Evolutionary conservation across 305 asterid species (phyloP), one percentile per base, ranked within the genome.

Genomic region (Solanum hybrid): DNA sequence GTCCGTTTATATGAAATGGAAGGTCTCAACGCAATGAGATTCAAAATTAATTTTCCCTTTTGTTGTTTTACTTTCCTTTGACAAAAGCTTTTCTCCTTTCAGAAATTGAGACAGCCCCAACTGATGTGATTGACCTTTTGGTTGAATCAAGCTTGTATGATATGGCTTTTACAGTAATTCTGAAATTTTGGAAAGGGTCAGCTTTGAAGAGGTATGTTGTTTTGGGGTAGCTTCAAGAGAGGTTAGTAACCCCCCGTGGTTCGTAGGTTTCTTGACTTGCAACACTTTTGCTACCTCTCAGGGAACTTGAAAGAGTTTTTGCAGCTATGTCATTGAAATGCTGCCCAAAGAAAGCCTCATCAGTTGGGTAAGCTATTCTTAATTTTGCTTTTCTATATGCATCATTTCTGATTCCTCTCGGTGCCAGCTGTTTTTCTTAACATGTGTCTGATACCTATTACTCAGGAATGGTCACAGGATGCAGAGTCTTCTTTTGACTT

Each of bases 281-380:
- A 79, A 88, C n/a, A 66, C 56, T 76, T 86, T 10, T 51, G 38
- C 5, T 87, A 46, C 91, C 56, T 88, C 29, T 87, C 95, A 97
- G 98, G 97, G 98, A 95, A 92, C 96, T 97, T 89, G 99, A 96
- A 92, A 94, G 97, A 92, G 95, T 95, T 87, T 96, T 97, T 93
- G 90, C 90, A 71, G 89, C 98, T 79, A 93, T 97, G 94, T 93
- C 99, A 85, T 73, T 96, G 92, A 96, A 96, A 94, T 97, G 99
- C 95, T 95, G 99, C 93, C 95, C 97, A 46, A 93, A 89, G 90
- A 93, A 86, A 10, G 87, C 95, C 56, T 87, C 93, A 56, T 90
- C 93, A 56, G 92, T 89, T 88, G 95, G 95, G 98, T 95, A 88
- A 89, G 94, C 73, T 88, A 88, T 60, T 81, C 29, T 81, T 42